Evolutionary conservation across 2,329 filamentous ascomycete species (phyloP), one percentile per base, ranked within the genome.

Genomic region (Didymella sp.): DNA sequence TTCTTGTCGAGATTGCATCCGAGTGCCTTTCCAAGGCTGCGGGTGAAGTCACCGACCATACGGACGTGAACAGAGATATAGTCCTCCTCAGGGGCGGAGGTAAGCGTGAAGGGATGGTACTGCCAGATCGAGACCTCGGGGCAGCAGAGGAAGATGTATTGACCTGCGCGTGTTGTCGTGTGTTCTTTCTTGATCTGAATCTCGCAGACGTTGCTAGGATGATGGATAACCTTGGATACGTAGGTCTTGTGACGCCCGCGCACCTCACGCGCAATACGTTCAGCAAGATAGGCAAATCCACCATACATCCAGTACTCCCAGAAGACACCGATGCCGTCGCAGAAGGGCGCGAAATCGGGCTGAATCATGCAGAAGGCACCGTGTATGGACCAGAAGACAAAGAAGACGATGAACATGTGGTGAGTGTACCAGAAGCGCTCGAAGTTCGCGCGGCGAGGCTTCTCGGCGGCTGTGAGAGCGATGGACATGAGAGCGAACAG

Each of bases 341-440:
- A 93, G 75, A 90, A 93, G 1, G 91, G 90, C 6, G 89, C 88
- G 61, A 89, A 85, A 73, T 95, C 91, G 49, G 90, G 87, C 76
- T 91, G 90, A 70, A 94, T 94, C 91, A 95, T 94, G 78, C 91
- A 94, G 80, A 92, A 95, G 24, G 89, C 89, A 56, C 91, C 91
- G 77, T 96, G 91, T 69, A 94, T 85, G n/a, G 90, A 88, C 90
- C 91, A 95, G 82, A 95, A 93, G 66, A 94, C 82, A 80, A 95
- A 95, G 83, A 95, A 95, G 62, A 94, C 72, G 76, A 94, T 86
- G 75, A 95, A 95, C 74, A 95, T 85, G 79, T 95, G 91, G 77
- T 96, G 91, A 1, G 89, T 91, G 76, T 92, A 93, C 91, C 91
- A 96, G 82, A 95, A 96, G 24, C 90, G 89, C 76, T 94, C 91